A percentile compares a stretch with the other conserved stretches of the same genome.
phyloP scores from a whole-genome alignment of 441 rosid species.

The Lepidium campestre region DNA sequence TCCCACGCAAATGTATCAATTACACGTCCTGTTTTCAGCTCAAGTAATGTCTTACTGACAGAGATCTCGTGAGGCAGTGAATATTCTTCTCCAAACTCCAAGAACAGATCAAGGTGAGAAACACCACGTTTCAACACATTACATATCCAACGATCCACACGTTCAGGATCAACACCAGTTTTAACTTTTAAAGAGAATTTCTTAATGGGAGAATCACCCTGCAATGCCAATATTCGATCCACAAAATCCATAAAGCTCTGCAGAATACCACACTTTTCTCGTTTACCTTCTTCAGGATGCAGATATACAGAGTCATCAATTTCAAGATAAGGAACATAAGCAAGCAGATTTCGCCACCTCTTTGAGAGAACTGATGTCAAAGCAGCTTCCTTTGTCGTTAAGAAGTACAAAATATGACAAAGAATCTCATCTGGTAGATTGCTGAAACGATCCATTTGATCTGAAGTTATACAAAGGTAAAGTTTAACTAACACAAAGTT shows the following conservation, averaged over 20 bases:
- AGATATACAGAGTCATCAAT: constrained; percentile 2
- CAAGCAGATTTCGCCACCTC: constrained; percentile 18
- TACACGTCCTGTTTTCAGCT: not conserved
- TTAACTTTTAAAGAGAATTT: not conserved
- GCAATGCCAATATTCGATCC: constrained; percentile 11
- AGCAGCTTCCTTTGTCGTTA: constrained; percentile 29
- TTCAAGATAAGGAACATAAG: constrained; percentile 2
- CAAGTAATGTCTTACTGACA: constrained; percentile 7
- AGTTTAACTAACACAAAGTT: too few species aligned
- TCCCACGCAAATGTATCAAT: constrained; percentile 3
- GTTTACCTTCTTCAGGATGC: not conserved
- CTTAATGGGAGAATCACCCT: constrained; percentile 1
- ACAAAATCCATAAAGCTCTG: constrained; percentile 11
- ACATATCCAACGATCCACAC: constrained; percentile 18
- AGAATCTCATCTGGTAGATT: constrained; percentile 4
- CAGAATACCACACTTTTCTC: not conserved
- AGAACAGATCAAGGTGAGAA: not conserved
- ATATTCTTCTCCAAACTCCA: not conserved
- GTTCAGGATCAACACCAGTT: not conserved
- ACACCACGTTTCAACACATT: constrained; percentile 17
- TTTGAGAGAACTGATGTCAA: constrained; percentile 24
- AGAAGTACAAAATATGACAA: not conserved
- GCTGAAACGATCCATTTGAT: not conserved
- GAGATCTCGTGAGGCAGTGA: constrained; percentile 11
- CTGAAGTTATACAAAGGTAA: too few species aligned